phyloP scores from a whole-genome alignment of 1,284 basidiomycete genomes.

The Meira nashicola region DNA sequence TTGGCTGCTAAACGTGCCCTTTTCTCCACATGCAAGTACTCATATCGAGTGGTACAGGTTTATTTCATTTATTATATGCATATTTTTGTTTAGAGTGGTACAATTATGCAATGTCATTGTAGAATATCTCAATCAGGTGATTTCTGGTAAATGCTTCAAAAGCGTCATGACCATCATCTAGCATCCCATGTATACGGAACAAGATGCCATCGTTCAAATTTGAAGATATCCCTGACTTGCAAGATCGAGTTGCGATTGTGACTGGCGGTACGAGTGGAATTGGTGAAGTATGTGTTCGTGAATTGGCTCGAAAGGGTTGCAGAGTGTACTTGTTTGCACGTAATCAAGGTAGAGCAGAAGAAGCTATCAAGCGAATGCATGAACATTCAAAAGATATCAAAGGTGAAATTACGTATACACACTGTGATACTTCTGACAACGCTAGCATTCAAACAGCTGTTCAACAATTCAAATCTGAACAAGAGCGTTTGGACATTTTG shows the following conservation, averaged over 20 bases:
- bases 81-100: no score
- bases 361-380: constrained; percentile 60
- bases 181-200: no score
- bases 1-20: no score
- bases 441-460: constrained; percentile 59
- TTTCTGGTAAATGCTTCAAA: no score
- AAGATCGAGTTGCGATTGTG: constrained; percentile 2
- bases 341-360: constrained; percentile 57
- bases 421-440: constrained; percentile 63
- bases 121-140: no score
- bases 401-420: constrained; percentile 58
- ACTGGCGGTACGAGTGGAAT: constrained; percentile 8
- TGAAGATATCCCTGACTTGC: constrained; percentile 1
- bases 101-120: no score
- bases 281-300: constrained; percentile 1
- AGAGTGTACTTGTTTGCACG: constrained; percentile 65
- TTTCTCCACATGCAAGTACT: no score
- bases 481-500: constrained; percentile 23
- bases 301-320: constrained; percentile 30
- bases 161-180: no score
- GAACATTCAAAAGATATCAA: constrained; percentile 20
- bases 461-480: constrained; percentile 57
- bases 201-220: not conserved
- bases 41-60: no score
- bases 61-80: no score